These are phyloP conservation scores for Mitragyna speciosa DNA, from an alignment of 257 asterid genomes.

Conservation along the genomic window DNA sequence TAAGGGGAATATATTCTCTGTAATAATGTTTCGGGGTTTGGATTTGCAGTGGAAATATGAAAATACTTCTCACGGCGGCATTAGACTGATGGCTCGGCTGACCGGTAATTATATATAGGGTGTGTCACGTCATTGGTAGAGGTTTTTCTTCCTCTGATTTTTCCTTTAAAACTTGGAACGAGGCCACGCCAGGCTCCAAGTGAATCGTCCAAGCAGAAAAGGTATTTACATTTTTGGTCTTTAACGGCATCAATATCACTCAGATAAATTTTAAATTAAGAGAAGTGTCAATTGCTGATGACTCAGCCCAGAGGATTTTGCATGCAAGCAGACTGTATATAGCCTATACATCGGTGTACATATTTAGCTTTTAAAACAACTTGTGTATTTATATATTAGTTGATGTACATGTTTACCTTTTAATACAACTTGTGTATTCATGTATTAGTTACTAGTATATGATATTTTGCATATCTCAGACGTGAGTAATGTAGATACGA, in stretches of 20 bases:
- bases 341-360: background rate
- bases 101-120: background rate
- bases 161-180: background rate
- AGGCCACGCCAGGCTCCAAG: slow-evolving; percentile 3
- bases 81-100: background rate
- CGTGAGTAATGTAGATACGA: background rate
- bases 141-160: background rate
- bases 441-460: background rate
- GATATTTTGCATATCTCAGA: slow-evolving; percentile 10
- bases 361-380: background rate
- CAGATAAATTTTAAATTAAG: background rate
- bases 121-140: background rate
- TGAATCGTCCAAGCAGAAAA: slow-evolving; percentile 20
- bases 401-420: slow-evolving; percentile 4
- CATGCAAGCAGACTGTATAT: slow-evolving; percentile 10
- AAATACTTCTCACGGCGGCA: background rate
- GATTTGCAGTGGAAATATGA: background rate
- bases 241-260: background rate
- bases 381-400: background rate
- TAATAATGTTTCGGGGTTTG: background rate
- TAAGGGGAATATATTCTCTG: background rate
- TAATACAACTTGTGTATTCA: background rate
- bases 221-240: background rate
- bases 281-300: slow-evolving; percentile 19
- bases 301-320: slow-evolving; percentile 8